Conservation (phyloP, 371 early-diverging fungal genomes). For the Apophysomyces elegans region DNA sequence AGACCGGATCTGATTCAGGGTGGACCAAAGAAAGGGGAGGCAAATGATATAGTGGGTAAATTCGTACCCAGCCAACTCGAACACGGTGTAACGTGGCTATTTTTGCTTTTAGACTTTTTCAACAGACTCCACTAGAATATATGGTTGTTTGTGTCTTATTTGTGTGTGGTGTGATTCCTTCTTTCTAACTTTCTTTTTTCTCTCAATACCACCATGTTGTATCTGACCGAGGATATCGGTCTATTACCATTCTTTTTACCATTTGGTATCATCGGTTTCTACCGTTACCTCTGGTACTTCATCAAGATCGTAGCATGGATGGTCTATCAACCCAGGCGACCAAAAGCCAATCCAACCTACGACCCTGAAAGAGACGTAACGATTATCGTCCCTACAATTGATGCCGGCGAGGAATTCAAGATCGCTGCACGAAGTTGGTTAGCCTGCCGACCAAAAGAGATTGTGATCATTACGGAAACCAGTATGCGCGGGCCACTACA, state of each 20-base stretch:
- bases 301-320: conserved; percentile 60
- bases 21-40: not conserved
- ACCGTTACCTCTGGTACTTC: conserved; percentile 71
- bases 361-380: conserved; percentile 65
- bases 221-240: conserved; percentile 62
- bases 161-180: conserved; percentile 1
- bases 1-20: not conserved
- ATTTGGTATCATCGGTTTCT: conserved; percentile 71
- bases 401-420: conserved; percentile 75
- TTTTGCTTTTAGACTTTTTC: not conserved
- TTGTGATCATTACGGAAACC: conserved; percentile 61
- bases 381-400: conserved; percentile 74
- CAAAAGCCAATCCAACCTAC: conserved; percentile 57
- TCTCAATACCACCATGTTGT: conserved; percentile 51
- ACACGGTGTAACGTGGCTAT: not conserved
- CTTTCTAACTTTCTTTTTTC: not conserved
- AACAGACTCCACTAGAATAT: not conserved
- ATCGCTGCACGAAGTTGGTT: conserved; percentile 74
- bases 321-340: conserved; percentile 51
- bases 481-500: conserved; percentile 57
- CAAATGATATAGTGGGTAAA: not conserved
- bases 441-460: conserved; percentile 64
- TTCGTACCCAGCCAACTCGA: not conserved
- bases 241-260: conserved; percentile 70
- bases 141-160: not conserved